These are phyloP conservation scores for Sextonia rubra DNA, from an alignment of 164 flowering plant species.

Conservation along the genomic window DNA sequence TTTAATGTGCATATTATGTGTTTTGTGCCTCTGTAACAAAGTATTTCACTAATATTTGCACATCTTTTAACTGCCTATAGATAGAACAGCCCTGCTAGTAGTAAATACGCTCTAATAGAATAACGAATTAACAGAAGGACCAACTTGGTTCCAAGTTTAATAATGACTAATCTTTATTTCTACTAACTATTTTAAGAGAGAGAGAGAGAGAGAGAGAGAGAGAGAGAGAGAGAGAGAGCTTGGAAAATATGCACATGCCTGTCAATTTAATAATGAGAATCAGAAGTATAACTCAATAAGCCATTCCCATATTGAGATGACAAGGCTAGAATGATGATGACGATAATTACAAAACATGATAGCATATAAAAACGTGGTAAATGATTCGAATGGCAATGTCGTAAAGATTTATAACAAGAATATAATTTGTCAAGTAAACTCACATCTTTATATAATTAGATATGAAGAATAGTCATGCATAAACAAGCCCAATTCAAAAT, in stretches of 20 bases:
- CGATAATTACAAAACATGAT: too few relatives aligned
- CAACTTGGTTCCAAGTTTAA: not conserved
- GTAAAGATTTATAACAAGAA: too few relatives aligned
- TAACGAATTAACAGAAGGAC: not conserved
- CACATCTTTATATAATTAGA: too few relatives aligned
- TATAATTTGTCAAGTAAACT: too few relatives aligned
- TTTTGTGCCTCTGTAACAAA: too few relatives aligned
- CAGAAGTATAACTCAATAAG: too few relatives aligned
- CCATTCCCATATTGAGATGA: too few relatives aligned
- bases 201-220: not conserved
- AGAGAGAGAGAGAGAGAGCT: not conserved
- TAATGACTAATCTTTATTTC: not conserved
- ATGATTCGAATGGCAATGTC: not conserved
- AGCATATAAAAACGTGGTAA: not conserved
- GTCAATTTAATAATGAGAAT: too few relatives aligned
- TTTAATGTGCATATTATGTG: not conserved
- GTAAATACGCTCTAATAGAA: not conserved
- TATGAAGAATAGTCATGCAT: not conserved
- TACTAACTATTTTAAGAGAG: not conserved
- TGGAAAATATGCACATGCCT: not conserved
- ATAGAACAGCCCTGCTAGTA: not conserved
- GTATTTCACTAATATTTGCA: not conserved
- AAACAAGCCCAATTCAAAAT: slow-evolving; percentile 7
- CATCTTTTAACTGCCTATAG: not conserved
- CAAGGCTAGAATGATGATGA: not conserved